Conservation (phyloP, 2,329 filamentous ascomycete species). For the Sporothrix luriei region DNA sequence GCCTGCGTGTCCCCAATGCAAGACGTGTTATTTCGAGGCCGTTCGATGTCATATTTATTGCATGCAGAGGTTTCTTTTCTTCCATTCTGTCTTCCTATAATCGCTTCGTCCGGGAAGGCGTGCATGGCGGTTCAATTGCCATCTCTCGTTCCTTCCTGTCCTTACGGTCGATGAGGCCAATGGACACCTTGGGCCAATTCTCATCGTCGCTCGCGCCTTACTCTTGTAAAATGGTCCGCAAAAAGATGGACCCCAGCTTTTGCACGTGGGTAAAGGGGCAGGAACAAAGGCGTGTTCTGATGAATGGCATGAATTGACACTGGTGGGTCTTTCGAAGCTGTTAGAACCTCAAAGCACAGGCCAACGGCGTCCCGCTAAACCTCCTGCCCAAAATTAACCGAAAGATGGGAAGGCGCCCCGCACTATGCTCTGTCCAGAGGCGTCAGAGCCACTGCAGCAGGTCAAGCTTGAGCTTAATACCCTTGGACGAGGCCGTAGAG, state of each 20-base stretch:
- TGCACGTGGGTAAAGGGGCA: conserved; percentile 21
- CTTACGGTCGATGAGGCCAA: background rate
- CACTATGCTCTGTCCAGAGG: conserved; percentile 24
- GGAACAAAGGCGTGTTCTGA: conserved; percentile 6
- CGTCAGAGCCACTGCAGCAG: conserved; percentile 1
- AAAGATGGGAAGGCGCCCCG: conserved; percentile 30
- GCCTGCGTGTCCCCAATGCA: background rate
- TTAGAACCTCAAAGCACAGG: conserved; percentile 31
- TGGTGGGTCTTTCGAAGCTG: conserved; percentile 37
- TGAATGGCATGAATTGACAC: conserved; percentile 11
- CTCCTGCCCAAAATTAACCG: conserved; percentile 26
- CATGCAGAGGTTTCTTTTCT: background rate
- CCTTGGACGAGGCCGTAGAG: background rate
- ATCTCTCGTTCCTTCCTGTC: background rate
- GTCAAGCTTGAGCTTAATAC: conserved; percentile 19
- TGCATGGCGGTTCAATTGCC: background rate
- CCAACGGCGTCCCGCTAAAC: conserved; percentile 17
- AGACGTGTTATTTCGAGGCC: background rate
- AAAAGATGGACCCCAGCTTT: background rate
- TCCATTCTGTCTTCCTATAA: background rate
- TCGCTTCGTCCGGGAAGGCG: background rate
- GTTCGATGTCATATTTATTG: background rate
- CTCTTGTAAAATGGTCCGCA: background rate
- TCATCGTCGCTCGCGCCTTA: conserved; percentile 5
- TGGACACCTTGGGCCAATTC: background rate